phyloP scores from a whole-genome alignment of 768 basidiomycete species.

The Tulasnella sp. region DNA sequence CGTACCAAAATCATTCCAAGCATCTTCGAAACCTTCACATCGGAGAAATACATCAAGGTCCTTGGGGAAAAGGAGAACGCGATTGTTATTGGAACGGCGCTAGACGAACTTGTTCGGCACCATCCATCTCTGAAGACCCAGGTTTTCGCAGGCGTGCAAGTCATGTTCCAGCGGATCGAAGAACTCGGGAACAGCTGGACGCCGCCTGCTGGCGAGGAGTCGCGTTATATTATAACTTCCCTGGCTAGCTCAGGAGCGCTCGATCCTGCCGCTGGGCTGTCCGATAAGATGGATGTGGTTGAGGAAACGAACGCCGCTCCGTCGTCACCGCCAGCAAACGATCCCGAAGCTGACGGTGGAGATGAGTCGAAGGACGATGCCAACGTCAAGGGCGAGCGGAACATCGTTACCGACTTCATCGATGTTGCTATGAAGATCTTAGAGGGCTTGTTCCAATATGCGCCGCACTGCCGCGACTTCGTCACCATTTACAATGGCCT shows the following conservation, averaged over 20 bases:
- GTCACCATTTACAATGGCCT: slow-evolving; percentile 64
- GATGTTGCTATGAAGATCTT: slow-evolving; percentile 34
- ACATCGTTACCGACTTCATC: slow-evolving; percentile 21
- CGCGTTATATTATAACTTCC: slow-evolving; percentile 48
- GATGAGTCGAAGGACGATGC: slow-evolving; percentile 20
- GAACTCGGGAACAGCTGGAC: slow-evolving; percentile 52
- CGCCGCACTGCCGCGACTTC: slow-evolving; percentile 83
- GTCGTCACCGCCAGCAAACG: slow-evolving; percentile 11
- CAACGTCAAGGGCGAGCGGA: slow-evolving; percentile 10
- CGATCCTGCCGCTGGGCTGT: slow-evolving; percentile 9
- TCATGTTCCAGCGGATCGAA: slow-evolving; percentile 61
- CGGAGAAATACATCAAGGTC: slow-evolving; percentile 68
- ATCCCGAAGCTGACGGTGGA: slow-evolving; percentile 16
- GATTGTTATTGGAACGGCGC: slow-evolving; percentile 71
- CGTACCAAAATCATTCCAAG: slow-evolving; percentile 75
- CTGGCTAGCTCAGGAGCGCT: neutral
- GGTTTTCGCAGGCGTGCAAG: slow-evolving; percentile 67
- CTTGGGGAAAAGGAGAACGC: slow-evolving; percentile 90
- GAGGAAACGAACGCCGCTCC: neutral
- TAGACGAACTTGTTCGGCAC: slow-evolving; percentile 94
- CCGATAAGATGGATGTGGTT: slow-evolving; percentile 5
- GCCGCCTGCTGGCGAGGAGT: slow-evolving; percentile 45
- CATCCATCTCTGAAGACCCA: slow-evolving; percentile 76
- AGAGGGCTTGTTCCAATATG: slow-evolving; percentile 89
- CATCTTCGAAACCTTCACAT: slow-evolving; percentile 79